phyloP scores from a whole-genome alignment of 176 grass and related monocot species.

The Zizania latifolia region DNA sequence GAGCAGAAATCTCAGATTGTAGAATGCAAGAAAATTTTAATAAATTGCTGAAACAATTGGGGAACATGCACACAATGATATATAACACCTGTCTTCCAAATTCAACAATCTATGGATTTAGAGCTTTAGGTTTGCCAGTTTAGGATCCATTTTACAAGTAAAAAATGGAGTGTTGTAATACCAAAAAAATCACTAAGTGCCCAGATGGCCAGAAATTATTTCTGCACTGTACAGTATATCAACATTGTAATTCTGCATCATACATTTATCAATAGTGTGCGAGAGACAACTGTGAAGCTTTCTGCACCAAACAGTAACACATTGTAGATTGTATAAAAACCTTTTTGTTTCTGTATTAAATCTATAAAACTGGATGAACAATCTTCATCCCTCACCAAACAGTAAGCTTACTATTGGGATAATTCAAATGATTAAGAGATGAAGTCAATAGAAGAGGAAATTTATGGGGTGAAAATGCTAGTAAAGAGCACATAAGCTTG shows the following conservation, averaged over 20 bases:
- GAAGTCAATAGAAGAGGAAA: background rate
- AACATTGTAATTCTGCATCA: background rate
- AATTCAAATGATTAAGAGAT: background rate
- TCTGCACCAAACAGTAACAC: background rate
- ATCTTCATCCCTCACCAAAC: background rate
- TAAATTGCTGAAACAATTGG: background rate
- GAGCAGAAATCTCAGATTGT: background rate
- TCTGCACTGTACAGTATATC: background rate
- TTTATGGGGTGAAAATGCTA: background rate
- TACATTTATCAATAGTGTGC: background rate
- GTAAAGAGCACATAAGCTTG: background rate
- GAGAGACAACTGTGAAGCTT: background rate
- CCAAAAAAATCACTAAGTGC: background rate
- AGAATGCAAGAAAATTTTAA: background rate
- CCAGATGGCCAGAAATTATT: background rate
- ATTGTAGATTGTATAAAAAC: background rate
- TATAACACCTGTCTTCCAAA: background rate
- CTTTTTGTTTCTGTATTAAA: background rate
- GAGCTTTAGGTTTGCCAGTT: background rate
- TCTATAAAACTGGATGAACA: background rate
- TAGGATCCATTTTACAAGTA: background rate
- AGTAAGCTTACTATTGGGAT: background rate
- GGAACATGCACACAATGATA: background rate
- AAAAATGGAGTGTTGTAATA: background rate
- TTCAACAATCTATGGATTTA: background rate